Evolutionary conservation across 2,329 filamentous ascomycete genomes (phyloP), one percentile per base, ranked within the genome.

Genomic region (Myriosclerotinia scirpicola): DNA sequence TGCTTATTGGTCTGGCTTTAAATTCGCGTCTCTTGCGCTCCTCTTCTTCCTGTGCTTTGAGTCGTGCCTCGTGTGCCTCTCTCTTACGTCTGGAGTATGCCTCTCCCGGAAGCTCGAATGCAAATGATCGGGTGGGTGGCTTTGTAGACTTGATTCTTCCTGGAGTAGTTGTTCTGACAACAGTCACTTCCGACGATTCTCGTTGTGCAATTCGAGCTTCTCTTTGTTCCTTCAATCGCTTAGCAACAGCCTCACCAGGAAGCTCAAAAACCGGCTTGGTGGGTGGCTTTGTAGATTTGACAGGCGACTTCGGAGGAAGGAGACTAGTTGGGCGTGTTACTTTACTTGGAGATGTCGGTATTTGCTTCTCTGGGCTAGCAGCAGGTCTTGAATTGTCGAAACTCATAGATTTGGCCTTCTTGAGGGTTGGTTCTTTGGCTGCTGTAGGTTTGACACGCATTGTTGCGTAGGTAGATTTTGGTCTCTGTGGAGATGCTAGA

Each of bases 81-180:
- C 82, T 79, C 77, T 87, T 77, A 60, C 70, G 75, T 40, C 74
- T 72, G 56, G 76, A 77, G 60, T 88, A 83, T 4, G 83, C 84
- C 72, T 89, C 87, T 11, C 87, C 86, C 0, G 87, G 86, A 54
- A 90, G 80, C 76, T 88, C 85, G 76, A 89, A 89, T 60, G 34
- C 40, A 7, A 77, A 81, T 14, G 87, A 81, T 34, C 81, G 81
- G 0, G 84, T 84, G 22, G 82, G 80, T n/a, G 79, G 76, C 71
- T 82, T 87, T 56, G 76, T 80, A 26, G 82, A 84, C 72, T 81
- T 85, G 60, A 80, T 77, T 67, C 82, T 76, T 12, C 80, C 77
- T 67, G 77, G 71, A 38, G 77, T 76, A 38, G 77, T 76, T 52
- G 76, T 75, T 34, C 30, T 44, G 60, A 79, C 75, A 17, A 61